phyloP scores from a whole-genome alignment of 495 filamentous ascomycete species.

The Paragyromitra xinjiangensis region DNA sequence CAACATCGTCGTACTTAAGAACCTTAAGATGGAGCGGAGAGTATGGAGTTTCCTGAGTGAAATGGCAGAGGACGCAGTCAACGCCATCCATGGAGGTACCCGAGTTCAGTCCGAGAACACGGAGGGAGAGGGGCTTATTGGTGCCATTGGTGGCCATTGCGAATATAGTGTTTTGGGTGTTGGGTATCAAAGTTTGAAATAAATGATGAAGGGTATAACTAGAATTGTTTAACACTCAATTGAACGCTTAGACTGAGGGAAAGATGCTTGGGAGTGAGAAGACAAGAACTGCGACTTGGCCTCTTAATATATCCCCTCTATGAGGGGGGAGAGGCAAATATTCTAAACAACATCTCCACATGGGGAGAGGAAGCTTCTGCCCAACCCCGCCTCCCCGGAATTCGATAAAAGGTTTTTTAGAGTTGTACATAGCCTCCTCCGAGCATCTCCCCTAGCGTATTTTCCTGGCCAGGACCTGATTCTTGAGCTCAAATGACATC shows the following conservation, averaged over 20 bases:
- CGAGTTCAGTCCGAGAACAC: conserved; percentile 65
- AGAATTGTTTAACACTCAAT: conserved; percentile 5
- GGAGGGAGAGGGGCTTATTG: conserved; percentile 59
- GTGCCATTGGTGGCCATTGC: conserved; percentile 36
- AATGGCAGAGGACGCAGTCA: conserved; percentile 65
- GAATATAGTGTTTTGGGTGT: neutral
- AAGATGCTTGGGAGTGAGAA: neutral
- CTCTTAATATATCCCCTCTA: conserved; percentile 16
- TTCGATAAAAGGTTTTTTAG: neutral
- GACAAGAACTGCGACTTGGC: neutral
- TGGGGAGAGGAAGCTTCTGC: neutral
- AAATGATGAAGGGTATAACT: neutral
- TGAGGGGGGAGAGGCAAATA: neutral
- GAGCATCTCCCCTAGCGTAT: conserved; percentile 28
- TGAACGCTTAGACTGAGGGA: neutral
- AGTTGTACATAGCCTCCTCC: neutral
- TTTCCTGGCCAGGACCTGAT: neutral
- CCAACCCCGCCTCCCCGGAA: neutral
- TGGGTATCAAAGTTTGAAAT: conserved; percentile 7
- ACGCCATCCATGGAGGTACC: conserved; percentile 65
- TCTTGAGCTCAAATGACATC: neutral
- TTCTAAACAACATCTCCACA: neutral
- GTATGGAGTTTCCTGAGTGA: conserved; percentile 63
- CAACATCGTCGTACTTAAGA: conserved; percentile 62
- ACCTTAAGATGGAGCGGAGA: conserved; percentile 64